Percentiles rank a stretch among this genome's conserved stretches.
Conservation (phyloP, 495 filamentous ascomycete species). For the Aspergillus conjunctus region DNA sequence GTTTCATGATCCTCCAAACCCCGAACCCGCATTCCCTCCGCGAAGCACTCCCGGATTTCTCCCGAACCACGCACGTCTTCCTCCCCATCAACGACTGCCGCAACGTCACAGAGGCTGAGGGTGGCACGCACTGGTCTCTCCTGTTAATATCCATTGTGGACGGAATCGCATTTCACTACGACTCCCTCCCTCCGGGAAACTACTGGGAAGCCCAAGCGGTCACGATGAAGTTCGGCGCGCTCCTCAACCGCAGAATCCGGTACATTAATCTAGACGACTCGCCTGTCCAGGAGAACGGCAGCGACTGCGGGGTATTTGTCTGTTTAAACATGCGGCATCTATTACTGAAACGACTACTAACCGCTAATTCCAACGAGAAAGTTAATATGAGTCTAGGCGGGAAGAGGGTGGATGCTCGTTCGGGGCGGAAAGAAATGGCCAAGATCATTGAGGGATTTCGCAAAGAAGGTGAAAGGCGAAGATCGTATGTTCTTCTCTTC, state of each 20-base stretch:
- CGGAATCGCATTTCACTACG: slow-evolving; percentile 93
- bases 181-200: slow-evolving; percentile 81
- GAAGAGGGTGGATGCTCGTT: slow-evolving; percentile 72
- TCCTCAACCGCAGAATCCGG: slow-evolving; percentile 65
- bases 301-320: slow-evolving; percentile 95
- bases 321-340: slow-evolving; percentile 91
- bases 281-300: slow-evolving; percentile 89
- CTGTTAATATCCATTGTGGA: slow-evolving; percentile 88
- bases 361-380: slow-evolving; percentile 72
- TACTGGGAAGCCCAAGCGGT: slow-evolving; percentile 68
- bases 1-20: slow-evolving; percentile 87
- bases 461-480: slow-evolving; percentile 77
- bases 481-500: slow-evolving; percentile 62
- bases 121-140: slow-evolving; percentile 93
- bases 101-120: slow-evolving; percentile 75
- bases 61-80: slow-evolving; percentile 87
- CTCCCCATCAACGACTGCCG: slow-evolving; percentile 91
- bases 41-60: slow-evolving; percentile 63
- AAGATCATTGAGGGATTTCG: slow-evolving; percentile 79
- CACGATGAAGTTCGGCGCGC: slow-evolving; percentile 57
- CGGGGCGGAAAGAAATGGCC: slow-evolving; percentile 83
- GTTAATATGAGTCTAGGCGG: slow-evolving; percentile 91
- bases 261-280: slow-evolving; percentile 80
- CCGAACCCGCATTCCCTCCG: slow-evolving; percentile 70
- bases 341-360: slow-evolving; percentile 78